These are phyloP conservation scores for Cyberlindnera mrakii DNA, from an alignment of 805 yeast genomes.

Conservation along the genomic window DNA sequence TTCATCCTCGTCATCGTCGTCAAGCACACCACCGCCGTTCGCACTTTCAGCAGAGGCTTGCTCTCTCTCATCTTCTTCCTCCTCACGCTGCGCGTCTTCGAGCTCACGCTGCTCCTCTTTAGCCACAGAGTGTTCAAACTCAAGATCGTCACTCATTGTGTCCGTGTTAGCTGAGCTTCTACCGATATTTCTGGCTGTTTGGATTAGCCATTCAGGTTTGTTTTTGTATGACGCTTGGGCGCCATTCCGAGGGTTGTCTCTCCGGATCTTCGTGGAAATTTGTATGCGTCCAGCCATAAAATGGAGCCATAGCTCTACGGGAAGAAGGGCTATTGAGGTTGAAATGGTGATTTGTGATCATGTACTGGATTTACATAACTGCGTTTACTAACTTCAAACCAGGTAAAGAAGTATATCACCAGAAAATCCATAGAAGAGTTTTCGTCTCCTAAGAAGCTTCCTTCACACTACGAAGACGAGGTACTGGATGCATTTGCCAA, in stretches of 20 bases:
- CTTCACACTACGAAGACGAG: slow-evolving; percentile 38
- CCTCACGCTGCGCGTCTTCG: slow-evolving; percentile 20
- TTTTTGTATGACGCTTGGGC: background rate
- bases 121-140: slow-evolving; percentile 19
- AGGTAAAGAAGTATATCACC: slow-evolving; percentile 19
- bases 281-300: background rate
- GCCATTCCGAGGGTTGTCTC: background rate
- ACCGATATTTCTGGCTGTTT: too few relatives aligned
- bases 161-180: background rate
- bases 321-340: too few relatives aligned
- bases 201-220: too few relatives aligned
- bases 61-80: slow-evolving; percentile 17
- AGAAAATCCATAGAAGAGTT: slow-evolving; percentile 23
- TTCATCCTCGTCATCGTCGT: slow-evolving; percentile 21
- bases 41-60: slow-evolving; percentile 7
- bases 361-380: too few relatives aligned
- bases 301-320: too few relatives aligned
- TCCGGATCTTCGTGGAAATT: background rate
- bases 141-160: slow-evolving; percentile 20
- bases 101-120: slow-evolving; percentile 20
- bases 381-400: background rate
- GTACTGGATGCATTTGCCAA: slow-evolving; percentile 37
- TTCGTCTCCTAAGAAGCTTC: slow-evolving; percentile 28
- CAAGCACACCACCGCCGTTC: slow-evolving; percentile 26
- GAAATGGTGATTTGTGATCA: too few relatives aligned